A percentile compares a stretch with the other conserved stretches of the same genome.
phyloP scores from a whole-genome alignment of 2,329 filamentous ascomycete genomes.

The Fusarium camptoceras region DNA sequence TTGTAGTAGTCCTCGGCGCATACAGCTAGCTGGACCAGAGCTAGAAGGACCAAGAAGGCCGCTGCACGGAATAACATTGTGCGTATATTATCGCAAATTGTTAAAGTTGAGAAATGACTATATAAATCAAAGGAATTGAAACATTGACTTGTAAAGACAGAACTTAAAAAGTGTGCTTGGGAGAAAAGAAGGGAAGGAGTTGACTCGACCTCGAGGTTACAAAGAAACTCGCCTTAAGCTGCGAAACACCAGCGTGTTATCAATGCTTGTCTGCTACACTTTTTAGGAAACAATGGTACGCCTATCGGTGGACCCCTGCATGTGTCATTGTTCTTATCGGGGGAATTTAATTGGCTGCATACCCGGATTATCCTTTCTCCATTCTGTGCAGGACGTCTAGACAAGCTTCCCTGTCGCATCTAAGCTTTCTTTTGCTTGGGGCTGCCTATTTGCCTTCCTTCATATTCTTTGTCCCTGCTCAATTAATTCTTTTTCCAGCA shows the following conservation, averaged over 20 bases:
- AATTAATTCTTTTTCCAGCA: background rate
- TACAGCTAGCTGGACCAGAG: slow-evolving; percentile 64
- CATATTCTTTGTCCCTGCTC: background rate
- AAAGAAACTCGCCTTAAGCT: slow-evolving; percentile 23
- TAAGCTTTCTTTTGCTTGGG: slow-evolving; percentile 21
- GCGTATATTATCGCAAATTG: slow-evolving; percentile 32
- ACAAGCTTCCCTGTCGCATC: slow-evolving; percentile 12
- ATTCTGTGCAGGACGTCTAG: slow-evolving; percentile 9
- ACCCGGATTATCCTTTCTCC: slow-evolving; percentile 40
- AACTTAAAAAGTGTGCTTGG: slow-evolving; percentile 8
- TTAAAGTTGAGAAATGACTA: background rate
- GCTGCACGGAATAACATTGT: slow-evolving; percentile 66
- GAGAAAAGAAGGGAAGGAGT: slow-evolving; percentile 15
- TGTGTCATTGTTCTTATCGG: slow-evolving; percentile 38
- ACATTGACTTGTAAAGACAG: slow-evolving; percentile 1
- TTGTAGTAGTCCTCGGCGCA: slow-evolving; percentile 84
- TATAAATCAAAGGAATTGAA: background rate
- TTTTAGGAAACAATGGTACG: slow-evolving; percentile 15
- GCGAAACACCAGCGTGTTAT: slow-evolving; percentile 54
- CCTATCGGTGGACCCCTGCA: slow-evolving; percentile 40
- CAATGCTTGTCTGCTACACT: slow-evolving; percentile 40
- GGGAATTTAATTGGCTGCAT: slow-evolving; percentile 33
- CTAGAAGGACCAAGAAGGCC: slow-evolving; percentile 64
- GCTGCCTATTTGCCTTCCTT: slow-evolving; percentile 4
- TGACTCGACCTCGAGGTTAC: slow-evolving; percentile 7